Conservation (phyloP, 176 grass and related monocot genomes). For the Triticum monococcum region DNA sequence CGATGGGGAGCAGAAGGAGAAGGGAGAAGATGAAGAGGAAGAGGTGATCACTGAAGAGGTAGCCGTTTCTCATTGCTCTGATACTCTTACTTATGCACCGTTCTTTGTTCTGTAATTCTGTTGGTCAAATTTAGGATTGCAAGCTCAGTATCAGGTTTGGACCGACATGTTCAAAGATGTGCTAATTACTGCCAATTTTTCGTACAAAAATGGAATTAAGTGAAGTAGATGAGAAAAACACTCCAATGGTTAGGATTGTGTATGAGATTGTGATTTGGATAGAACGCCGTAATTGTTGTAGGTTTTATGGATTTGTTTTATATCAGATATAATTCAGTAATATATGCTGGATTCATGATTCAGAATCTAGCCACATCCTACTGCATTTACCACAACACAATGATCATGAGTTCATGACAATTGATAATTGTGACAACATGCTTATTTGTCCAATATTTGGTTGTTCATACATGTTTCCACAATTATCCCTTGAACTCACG, state of each 20-base stretch:
- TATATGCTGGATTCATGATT: background rate
- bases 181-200: background rate
- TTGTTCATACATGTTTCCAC: background rate
- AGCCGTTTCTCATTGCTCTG: background rate
- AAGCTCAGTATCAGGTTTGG: background rate
- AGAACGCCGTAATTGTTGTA: background rate
- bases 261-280: background rate
- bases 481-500: background rate
- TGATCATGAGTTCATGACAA: background rate
- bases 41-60: constrained; percentile 92
- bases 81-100: background rate
- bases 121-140: background rate
- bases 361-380: background rate
- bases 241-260: background rate
- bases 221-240: background rate
- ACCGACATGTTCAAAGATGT: background rate
- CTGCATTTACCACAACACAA: background rate
- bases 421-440: background rate
- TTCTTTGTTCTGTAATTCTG: background rate
- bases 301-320: background rate
- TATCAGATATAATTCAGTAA: background rate
- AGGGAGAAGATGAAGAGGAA: constrained; percentile 52
- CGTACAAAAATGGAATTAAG: background rate
- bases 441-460: background rate
- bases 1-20: constrained; percentile 44